Base-by-base conservation (phyloP, 129 eudicot genomes). In the Logfia minima region DNA sequence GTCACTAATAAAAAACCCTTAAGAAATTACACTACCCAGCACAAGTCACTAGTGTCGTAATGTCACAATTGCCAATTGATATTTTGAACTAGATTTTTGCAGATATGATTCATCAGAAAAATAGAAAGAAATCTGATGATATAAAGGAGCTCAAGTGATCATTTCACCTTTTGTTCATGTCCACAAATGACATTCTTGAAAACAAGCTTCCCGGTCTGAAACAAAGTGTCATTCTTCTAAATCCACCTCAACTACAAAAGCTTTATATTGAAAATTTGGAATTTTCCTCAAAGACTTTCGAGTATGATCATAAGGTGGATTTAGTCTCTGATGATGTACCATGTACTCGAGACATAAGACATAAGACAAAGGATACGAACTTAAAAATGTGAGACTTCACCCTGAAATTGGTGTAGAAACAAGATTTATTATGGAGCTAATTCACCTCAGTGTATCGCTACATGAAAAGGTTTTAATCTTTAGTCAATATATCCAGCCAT, bases 401-500 rank as follows among this genome's bases (percentile, higher is more conserved):
- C 87, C 86, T 6, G 43, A 66, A 52, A 67, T 53, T 1, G 93
- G 96, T 3, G 88, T 79, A 8, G 90, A 92, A 74, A 87, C 91
- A 13, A 83, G 72, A 53, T 86, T 89, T 39, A 48, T 92, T 18
- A 75, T 81, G 77, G 89, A 84, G 70, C 76, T 92, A 6, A 72
- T 86, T 9, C 83, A 85, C 23, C 81, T 86, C 6, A 79, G 98
- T 48, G 59, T 66, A 4, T 75, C 66, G 1, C 6, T 58, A 53
- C 4, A 65, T 8, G 98, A 92, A 23, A 92, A 88, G 58, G 85
- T 87, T 3, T 45, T 92, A 59, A 71, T 92, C 59, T 90, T 90
- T 59, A 84, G 93, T 75, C 93, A 88, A 17, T 88, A 67, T 64
- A 59, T 85, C 23, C 53, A 51, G 5, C 92, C 96, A 0, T 63